Percentiles rank a stretch among this genome's conserved stretches.
Evolutionary conservation across 1,284 basidiomycete genomes (phyloP).

Genomic region (Ustilago esculenta): DNA sequence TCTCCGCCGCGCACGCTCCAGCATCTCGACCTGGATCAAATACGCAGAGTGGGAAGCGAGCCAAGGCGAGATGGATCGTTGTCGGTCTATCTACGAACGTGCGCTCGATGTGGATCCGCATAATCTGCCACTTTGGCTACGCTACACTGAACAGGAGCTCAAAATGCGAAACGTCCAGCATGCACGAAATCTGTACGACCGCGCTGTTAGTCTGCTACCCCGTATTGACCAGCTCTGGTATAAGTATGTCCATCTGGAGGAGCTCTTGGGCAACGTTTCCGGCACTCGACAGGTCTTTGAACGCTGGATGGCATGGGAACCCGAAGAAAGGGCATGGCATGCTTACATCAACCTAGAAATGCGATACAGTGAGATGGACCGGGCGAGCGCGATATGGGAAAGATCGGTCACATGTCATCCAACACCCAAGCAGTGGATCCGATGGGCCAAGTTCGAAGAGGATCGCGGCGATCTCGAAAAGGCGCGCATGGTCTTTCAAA

Average conservation of each 20-base stretch:
- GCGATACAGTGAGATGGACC: slow-evolving; percentile 88
- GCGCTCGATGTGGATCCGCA: slow-evolving; percentile 94
- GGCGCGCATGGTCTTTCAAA: slow-evolving; percentile 94
- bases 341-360: slow-evolving; percentile 97
- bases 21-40: slow-evolving; percentile 71
- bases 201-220: slow-evolving; percentile 92
- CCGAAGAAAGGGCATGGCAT: slow-evolving; percentile 99
- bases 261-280: slow-evolving; percentile 92
- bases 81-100: slow-evolving; percentile 93
- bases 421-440: slow-evolving; percentile 94
- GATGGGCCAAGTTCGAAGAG: slow-evolving; percentile 96
- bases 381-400: slow-evolving; percentile 92
- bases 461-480: slow-evolving; percentile 82
- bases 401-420: slow-evolving; percentile 92
- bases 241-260: slow-evolving; percentile 98
- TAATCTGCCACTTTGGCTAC: slow-evolving; percentile 88
- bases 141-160: slow-evolving; percentile 97
- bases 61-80: slow-evolving; percentile 78
- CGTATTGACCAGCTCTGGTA: slow-evolving; percentile 90
- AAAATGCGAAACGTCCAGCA: slow-evolving; percentile 97
- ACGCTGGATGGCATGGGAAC: slow-evolving; percentile 99
- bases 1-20: slow-evolving; percentile 86
- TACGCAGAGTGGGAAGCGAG: slow-evolving; percentile 83
- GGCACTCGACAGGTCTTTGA: slow-evolving; percentile 98
- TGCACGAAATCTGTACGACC: slow-evolving; percentile 93